phyloP scores from a whole-genome alignment of 2,329 filamentous ascomycete species.

The Xylariomycetidae sp. region DNA sequence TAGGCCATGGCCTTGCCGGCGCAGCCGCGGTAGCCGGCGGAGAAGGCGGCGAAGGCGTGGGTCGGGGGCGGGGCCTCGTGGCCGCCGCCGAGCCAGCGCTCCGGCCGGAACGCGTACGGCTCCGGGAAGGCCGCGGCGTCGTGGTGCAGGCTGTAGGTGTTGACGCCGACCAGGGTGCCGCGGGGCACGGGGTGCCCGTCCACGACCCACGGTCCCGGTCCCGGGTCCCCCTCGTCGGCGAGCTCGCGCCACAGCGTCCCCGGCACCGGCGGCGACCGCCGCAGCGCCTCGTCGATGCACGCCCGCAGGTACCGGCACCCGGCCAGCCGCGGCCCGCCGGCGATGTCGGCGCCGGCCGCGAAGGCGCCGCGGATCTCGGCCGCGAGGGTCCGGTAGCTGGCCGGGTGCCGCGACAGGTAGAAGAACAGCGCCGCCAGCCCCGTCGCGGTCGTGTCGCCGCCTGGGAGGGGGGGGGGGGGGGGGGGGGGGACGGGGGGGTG shows the following conservation, averaged over 20 bases:
- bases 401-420: not conserved
- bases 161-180: conserved; percentile 12
- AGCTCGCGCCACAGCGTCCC: conserved; percentile 11
- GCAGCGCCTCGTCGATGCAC: conserved; percentile 13
- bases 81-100: conserved; percentile 8
- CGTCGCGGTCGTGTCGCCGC: not conserved
- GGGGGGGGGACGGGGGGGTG: no score
- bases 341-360: conserved; percentile 9
- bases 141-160: conserved; percentile 15
- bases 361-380: conserved; percentile 13
- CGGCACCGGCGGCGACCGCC: conserved; percentile 13
- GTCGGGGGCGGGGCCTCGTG: not conserved
- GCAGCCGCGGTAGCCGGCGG: conserved; percentile 6
- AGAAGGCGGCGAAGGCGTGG: conserved; percentile 7
- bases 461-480: no score
- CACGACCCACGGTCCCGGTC: conserved; percentile 5
- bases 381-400: conserved; percentile 10
- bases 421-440: not conserved
- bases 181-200: conserved; percentile 12
- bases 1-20: conserved; percentile 9
- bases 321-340: conserved; percentile 8
- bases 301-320: conserved; percentile 13
- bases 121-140: conserved; percentile 7
- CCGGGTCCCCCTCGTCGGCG: conserved; percentile 4
- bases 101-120: conserved; percentile 3